Base-by-base conservation (phyloP, 192 early-diverging fungal genomes). In the Mortierella hygrophila region DNA sequence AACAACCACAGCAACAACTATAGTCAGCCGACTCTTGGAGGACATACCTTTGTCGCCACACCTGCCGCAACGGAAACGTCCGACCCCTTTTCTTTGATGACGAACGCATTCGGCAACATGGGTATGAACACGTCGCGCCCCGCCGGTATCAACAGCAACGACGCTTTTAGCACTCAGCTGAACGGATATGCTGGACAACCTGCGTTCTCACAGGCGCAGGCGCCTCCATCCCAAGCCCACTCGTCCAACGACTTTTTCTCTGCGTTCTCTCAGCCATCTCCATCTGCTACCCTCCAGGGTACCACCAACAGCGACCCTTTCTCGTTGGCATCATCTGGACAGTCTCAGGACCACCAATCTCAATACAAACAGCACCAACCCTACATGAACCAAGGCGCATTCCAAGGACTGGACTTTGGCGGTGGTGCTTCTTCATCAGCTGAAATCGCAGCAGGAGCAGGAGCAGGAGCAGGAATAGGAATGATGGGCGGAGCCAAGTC, bases 11-110 rank as follows among this genome's bases (percentile, higher is more conserved):
- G 3, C 40, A 68, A 65, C 40, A 29, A 71, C 29, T 26, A 74
- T 13, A 37, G 47, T 29, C 57, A 69, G 11, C 78, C 76, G 6
- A 32, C 57, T 60, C 60, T 83, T 26, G 79, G 79, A 80, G 41
- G 23, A 4, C 77, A 75, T 1, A 49, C 60, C 32, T 72, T 80
- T 49, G 78, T n/a, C 7, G 57, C 29, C 32, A 76, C 83, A 60
- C 65, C 82, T 20, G 69, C 83, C 32, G 75, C 74, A 41, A 29
- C 55, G 23, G 75, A 76, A 13, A 41, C 26, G 29, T 37, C 78
- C 0, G 83, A 85, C 71, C 83, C 83, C n/a, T 85, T 85, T 70
- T 85, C 83, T 13, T 63, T 85, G 15, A 77, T 80, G 83, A 85
- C 74, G 26, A 85, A 80, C 21, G 68, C 78, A 20, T 85, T 85